Evolutionary conservation across 2,329 filamentous ascomycete genomes (phyloP), one percentile per base, ranked within the genome.

Genomic region (Neoascochyta sp.): DNA sequence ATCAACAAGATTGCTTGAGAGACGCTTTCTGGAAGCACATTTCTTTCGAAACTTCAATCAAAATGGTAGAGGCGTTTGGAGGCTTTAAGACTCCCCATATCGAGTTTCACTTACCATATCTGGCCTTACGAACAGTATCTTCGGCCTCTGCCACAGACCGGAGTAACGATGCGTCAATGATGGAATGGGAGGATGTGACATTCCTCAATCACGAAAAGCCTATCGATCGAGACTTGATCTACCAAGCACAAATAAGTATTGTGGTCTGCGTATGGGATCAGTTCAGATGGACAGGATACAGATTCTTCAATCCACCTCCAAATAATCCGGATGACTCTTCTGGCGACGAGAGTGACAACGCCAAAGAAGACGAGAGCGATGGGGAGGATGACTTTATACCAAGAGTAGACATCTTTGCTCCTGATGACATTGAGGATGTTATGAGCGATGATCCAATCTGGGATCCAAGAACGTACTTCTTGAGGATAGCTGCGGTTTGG

Each of bases 381-480:
- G 13, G n/a, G 7, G 23, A 34, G 2, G 24, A 23, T 7, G 36
- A 26, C 8, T 17, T 14, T 5, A 15, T 18, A 14, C 7, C 15
- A 7, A 26, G 20, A 10, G 12, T 18, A 12, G 24, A 33, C 17
- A 16, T 25, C 9, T 27, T 36, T n/a, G 34, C 29, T 9, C 9
- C 34, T 13, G 24, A 25, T n/a, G 15, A 20, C 4, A 10, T 14
- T 7, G 21, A 9, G 0, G 25, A 29, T 8, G 14, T 29, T 4
- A 11, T 21, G 10, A 21, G 36, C 9, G 22, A 28, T 7, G 9
- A 34, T 5, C 33, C 22, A 6, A 27, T 27, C 3, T 39, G 39
- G 39, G 42, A 43, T 24, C 22, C 39, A 9, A 29, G 42, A 13
- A 15, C 9, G 5, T 45, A 43, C 17, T 45, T 27, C 22, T 24